A percentile compares a stretch with the other conserved stretches of the same genome.
Conservation (phyloP, 1,284 basidiomycete species). For the Ganoderma sp. region DNA sequence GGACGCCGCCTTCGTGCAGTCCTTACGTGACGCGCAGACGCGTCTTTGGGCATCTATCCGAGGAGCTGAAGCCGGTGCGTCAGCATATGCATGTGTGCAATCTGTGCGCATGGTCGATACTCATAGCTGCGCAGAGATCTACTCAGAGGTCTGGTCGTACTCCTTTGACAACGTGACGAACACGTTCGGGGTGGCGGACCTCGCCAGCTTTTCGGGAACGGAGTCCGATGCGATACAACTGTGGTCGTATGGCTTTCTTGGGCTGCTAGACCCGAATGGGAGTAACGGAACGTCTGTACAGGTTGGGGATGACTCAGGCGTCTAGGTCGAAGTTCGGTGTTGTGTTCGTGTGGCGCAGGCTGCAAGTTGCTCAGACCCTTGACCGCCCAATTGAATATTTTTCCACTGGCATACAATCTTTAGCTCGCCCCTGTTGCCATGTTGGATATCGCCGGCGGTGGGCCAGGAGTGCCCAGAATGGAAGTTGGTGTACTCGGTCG, state of each 20-base stretch:
- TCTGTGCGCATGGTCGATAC: neutral
- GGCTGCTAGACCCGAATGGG: constrained; percentile 23
- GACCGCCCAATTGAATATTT: neutral
- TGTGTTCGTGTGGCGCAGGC: neutral
- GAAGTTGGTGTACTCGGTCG: neutral
- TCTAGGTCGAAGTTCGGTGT: neutral
- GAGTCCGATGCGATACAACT: constrained; percentile 41
- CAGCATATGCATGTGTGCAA: neutral
- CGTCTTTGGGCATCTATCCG: constrained; percentile 48
- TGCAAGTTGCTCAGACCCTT: neutral
- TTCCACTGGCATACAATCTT: neutral
- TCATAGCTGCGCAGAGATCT: constrained; percentile 26
- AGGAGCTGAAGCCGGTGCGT: constrained; percentile 1
- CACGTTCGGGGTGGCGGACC: constrained; percentile 34
- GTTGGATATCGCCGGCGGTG: neutral
- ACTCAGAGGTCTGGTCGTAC: constrained; percentile 40
- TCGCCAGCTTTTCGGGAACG: constrained; percentile 33
- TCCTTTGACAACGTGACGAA: constrained; percentile 34
- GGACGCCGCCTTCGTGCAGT: constrained; percentile 40
- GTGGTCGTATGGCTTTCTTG: constrained; percentile 34
- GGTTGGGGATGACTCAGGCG: neutral
- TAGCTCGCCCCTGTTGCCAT: neutral
- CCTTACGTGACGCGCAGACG: constrained; percentile 43
- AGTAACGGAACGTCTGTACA: neutral
- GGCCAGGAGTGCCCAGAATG: neutral